A percentile compares a stretch with the other conserved stretches of the same genome.
phyloP scores from a whole-genome alignment of 108 stramenopile genomes.

The Schizochytrium sp. region DNA sequence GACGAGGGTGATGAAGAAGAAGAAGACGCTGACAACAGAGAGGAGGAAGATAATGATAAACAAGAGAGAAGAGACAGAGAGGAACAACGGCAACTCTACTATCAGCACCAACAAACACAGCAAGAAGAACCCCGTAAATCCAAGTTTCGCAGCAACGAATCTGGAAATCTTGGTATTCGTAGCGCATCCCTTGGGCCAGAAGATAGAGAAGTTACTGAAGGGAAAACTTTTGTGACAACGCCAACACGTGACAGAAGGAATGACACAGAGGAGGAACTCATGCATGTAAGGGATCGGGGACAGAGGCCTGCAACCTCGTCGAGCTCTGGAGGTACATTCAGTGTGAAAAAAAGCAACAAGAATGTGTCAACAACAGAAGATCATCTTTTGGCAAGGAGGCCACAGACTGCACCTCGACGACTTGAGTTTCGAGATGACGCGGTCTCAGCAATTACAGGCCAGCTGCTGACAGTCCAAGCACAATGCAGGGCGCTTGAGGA shows the following conservation, averaged over 20 bases:
- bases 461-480: constrained; percentile 21
- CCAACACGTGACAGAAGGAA: no score
- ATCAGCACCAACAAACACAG: not conserved
- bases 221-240: no score
- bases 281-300: no score
- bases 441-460: constrained; percentile 5
- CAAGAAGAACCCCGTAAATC: not conserved
- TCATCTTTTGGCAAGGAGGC: not conserved
- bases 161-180: no score
- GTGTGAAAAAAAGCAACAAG: not conserved
- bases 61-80: not conserved
- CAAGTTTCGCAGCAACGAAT: not conserved
- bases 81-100: not conserved
- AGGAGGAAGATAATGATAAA: not conserved
- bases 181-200: no score
- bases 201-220: no score
- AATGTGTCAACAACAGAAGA: not conserved
- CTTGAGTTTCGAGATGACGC: not conserved
- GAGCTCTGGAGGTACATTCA: not conserved
- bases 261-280: no score
- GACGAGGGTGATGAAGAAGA: not conserved
- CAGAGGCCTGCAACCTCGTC: not conserved
- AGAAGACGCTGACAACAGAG: not conserved
- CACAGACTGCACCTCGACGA: not conserved
- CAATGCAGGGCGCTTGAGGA: not conserved